Conservation (phyloP, 2,329 filamentous ascomycete genomes). For the Talaromyces sp. region DNA sequence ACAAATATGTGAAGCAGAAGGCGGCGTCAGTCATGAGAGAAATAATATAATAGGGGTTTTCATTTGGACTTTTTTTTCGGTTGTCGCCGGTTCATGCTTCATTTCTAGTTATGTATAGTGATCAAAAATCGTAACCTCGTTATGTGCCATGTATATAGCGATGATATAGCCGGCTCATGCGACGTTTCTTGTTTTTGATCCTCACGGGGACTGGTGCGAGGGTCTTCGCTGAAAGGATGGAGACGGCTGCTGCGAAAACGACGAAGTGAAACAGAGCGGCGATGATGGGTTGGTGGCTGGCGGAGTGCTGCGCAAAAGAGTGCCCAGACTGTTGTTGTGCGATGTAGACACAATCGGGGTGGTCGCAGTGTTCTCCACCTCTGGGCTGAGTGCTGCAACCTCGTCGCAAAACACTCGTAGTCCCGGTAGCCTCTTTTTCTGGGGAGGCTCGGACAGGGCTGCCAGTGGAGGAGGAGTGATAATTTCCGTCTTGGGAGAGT, state of each 20-base stretch:
- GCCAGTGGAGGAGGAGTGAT: slow-evolving; percentile 21
- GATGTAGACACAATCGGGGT: slow-evolving; percentile 18
- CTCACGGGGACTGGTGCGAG: slow-evolving; percentile 16
- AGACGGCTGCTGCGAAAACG: slow-evolving; percentile 18
- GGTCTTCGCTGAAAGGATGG: slow-evolving; percentile 23
- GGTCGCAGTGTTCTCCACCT: slow-evolving; percentile 15
- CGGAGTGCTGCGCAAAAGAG: slow-evolving; percentile 27
- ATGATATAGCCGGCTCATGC: background rate
- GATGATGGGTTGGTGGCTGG: slow-evolving; percentile 30
- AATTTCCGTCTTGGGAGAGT: slow-evolving; percentile 28
- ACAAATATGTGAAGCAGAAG: background rate
- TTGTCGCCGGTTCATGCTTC: background rate
- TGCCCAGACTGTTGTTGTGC: slow-evolving; percentile 24
- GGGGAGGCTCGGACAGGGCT: slow-evolving; percentile 16
- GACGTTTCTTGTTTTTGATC: background rate
- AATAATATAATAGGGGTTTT: background rate
- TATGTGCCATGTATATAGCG: background rate
- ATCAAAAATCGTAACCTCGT: background rate
- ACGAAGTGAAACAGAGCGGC: slow-evolving; percentile 24
- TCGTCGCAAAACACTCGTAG: slow-evolving; percentile 31
- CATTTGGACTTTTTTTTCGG: background rate
- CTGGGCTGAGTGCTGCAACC: slow-evolving; percentile 20
- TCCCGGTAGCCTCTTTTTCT: slow-evolving; percentile 29
- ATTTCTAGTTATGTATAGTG: background rate
- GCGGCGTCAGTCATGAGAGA: background rate